phyloP scores from a whole-genome alignment of 2,329 filamentous ascomycete species.

The Amauroascus verrucosus region DNA sequence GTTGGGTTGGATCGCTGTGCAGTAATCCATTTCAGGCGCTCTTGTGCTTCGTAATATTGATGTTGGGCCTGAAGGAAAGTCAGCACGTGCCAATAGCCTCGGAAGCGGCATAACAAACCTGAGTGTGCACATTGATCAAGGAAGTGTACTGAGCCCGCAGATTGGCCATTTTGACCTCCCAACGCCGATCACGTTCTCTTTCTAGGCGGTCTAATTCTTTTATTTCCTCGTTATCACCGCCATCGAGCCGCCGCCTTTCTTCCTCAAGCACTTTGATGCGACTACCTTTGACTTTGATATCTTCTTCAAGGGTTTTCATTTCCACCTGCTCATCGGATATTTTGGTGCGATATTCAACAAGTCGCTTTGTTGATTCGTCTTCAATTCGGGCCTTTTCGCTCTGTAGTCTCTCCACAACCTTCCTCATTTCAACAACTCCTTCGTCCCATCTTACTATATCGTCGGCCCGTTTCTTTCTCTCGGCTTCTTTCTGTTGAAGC shows the following conservation, averaged over 20 bases:
- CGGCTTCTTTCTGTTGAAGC: slow-evolving; percentile 50
- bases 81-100: not conserved
- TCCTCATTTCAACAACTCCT: slow-evolving; percentile 44
- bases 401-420: slow-evolving; percentile 38
- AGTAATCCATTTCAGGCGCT: slow-evolving; percentile 36
- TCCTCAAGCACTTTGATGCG: slow-evolving; percentile 54
- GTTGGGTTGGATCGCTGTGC: slow-evolving; percentile 28
- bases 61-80: slow-evolving; percentile 27
- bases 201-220: slow-evolving; percentile 43
- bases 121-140: slow-evolving; percentile 33
- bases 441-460: slow-evolving; percentile 50
- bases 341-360: slow-evolving; percentile 35
- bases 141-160: slow-evolving; percentile 37
- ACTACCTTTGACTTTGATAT: slow-evolving; percentile 50
- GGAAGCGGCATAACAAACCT: slow-evolving; percentile 19
- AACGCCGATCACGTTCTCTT: slow-evolving; percentile 38
- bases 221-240: slow-evolving; percentile 42
- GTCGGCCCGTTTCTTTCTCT: slow-evolving; percentile 50
- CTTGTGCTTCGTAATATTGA: slow-evolving; percentile 39
- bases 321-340: slow-evolving; percentile 37
- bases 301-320: slow-evolving; percentile 51
- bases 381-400: slow-evolving; percentile 36
- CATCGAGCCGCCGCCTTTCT: slow-evolving; percentile 42
- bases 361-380: slow-evolving; percentile 31
- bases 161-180: slow-evolving; percentile 36